Base-by-base conservation (phyloP, 2,329 filamentous ascomycete species). In the Hypoxylon sp. region DNA sequence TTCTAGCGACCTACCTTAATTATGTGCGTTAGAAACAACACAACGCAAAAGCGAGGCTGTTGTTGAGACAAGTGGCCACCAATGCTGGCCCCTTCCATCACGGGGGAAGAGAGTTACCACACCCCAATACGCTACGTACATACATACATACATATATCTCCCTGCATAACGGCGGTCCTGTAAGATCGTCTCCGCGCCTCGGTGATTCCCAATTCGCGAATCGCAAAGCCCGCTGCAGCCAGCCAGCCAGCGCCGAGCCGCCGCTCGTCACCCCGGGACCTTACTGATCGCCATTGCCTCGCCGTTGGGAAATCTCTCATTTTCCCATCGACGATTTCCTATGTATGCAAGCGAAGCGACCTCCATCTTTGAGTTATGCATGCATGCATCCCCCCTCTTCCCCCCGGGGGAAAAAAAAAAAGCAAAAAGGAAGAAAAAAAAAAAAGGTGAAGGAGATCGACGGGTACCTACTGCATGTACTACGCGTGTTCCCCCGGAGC, bases 131-230 rank as follows among this genome's bases (percentile, higher is more conserved):
- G n/a, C 14, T 42, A 42, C 40, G 8, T 42, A 20, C 40, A 6
- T 22, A 44, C 17, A n/a, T 22, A 44, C 40, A 11, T 44, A 22
- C 40, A 44, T 44, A 3, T 11, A 20, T 33, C 42, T 69, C 65
- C 66, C 66, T 71, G 68, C 69, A 69, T 67, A 49, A 50, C 40
- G n/a, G 17, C 48, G 2, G 49, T 25, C 64, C 61, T 62, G 61
- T 67, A 63, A 66, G 51, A 61, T 67, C 64, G 25, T 59, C 30
- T 20, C 37, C 50, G 25, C 20, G 27, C 53, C 40, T 57, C 42
- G 59, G 48, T 27, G 30, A 20, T 50, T 65, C 67, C 58, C 58
- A 57, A 72, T 72, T 72, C 69, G 66, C 69, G 66, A 72, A 72
- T 72, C 49, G 57, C 64, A 61, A 27, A 27, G 46, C 27, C 50